Evolutionary conservation across 192 early-diverging fungal species (phyloP), one percentile per base, ranked within the genome.

Genomic region (Entomortierella chlamydospora): DNA sequence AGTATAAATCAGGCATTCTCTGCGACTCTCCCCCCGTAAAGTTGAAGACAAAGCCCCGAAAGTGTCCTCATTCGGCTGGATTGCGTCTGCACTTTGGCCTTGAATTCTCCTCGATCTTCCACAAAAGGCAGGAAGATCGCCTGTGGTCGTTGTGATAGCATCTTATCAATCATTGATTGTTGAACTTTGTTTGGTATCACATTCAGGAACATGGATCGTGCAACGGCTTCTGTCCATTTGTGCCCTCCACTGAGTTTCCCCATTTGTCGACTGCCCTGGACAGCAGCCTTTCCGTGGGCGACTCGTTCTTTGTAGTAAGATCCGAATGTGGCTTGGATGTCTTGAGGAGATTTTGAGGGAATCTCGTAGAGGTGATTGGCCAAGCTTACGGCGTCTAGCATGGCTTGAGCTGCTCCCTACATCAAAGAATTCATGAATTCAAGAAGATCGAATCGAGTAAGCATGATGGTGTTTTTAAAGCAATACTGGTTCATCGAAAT

Each of bases 361-460:
- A 68, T 43, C 10, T 76, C 73, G 25, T 76, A 63, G 8, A 76
- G 42, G 1, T 53, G 28, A 23, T 76, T 76, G 30, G 73, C 73
- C 1, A 76, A 33, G 25, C 65, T 68, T n/a, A 76, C 30, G 10
- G 73, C 73, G 50, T 76, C 73, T 22, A 76, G 20, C 65, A 76
- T 76, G 7, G 73, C 73, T 42, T 76, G 73, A 22, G 73, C 73
- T 34, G 73, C 73, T 26, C 73, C 73, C 73, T 76, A 52, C 7
- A 39, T n/a, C 29, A 50, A 50, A 43, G 43, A 1, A 39, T n/a
- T n/a, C n/a, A n/a, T n/a, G n/a, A n/a, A 22, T 31, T 47, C 22
- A 5, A 20, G 41, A 57, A 47, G 6, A 22, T 22, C 0, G 18
- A 47, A 20, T 18, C 29, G 30, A 17, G 15, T 50, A 17, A 50